Evolutionary conservation across 306 rosid species (phyloP), one percentile per base, ranked within the genome.

Genomic region (Canavalia gladiata): DNA sequence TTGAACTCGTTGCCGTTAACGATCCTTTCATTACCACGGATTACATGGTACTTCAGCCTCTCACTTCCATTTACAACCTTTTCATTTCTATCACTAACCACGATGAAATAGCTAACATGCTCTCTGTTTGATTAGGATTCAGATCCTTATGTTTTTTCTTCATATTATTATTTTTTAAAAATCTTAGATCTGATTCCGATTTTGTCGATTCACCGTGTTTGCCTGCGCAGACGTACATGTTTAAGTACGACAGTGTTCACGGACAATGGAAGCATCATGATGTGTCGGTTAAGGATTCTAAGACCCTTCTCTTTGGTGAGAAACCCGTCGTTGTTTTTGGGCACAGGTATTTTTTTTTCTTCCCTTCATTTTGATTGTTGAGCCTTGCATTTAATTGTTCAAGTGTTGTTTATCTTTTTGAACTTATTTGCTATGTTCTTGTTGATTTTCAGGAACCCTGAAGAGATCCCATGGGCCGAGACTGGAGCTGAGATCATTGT

Each of bases 181-280:
- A 7, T 39, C 11, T 41, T 42, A 28, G 82, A 79, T 84, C 74
- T 80, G 74, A 39, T 25, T 13, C 4, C 1, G 25, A 35, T 45
- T 35, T 5, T 35, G 43, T 62, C 71, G 11, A 7, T 29, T 42
- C 2, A 1, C 6, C 43, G 9, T 68, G 34, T 64, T 59, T 66
- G 60, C 9, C 9, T 66, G 35, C 6, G 41, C 46, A 91, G 97
- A 88, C 88, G 62, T 93, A 91, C 87, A 90, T 93, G 97, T 93
- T 93, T 83, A 88, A 91, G 83, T 91, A 93, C 45, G 97, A 93
- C 82, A 86, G 87, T 51, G 94, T 93, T 75, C 94, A 93, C 57
- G 97, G 96, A 2, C 90, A 71, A 13, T 91, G 97, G 97, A 93
- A 93, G 76, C 90, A 93, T 25, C 33, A 55, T 37, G 97, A 93